These are phyloP conservation scores for Macadamia integrifolia DNA, from an alignment of 164 flowering plant genomes.

Conservation along the genomic window DNA sequence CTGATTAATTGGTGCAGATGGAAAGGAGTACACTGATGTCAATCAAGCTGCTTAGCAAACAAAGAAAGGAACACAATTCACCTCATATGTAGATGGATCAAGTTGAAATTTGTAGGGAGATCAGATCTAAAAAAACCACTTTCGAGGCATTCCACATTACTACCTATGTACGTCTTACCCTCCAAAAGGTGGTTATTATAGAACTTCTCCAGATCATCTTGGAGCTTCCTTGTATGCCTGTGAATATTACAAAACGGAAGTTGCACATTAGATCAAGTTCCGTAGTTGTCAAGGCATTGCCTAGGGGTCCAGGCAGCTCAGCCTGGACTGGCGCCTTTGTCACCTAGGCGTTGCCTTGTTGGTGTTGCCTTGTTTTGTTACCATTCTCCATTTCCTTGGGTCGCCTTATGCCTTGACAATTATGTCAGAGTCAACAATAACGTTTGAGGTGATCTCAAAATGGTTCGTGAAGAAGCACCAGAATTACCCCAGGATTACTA, in stretches of 20 bases:
- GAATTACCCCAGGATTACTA: background rate
- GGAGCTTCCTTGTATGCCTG: slow-evolving; percentile 98
- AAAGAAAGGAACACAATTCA: slow-evolving; percentile 19
- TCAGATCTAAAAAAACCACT: slow-evolving; percentile 99
- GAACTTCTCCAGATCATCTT: slow-evolving; percentile 87
- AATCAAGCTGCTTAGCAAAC: background rate
- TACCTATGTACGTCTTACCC: slow-evolving; percentile 98
- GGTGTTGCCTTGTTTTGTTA: too few relatives aligned
- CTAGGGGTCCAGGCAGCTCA: too few relatives aligned
- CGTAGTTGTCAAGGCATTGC: too few relatives aligned
- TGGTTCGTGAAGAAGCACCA: background rate
- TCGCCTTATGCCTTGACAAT: too few relatives aligned
- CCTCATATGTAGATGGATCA: slow-evolving; percentile 90
- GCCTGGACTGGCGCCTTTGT: too few relatives aligned
- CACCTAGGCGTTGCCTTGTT: too few relatives aligned
- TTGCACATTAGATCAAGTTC: background rate
- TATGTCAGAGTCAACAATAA: background rate
- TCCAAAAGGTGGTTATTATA: slow-evolving; percentile 75
- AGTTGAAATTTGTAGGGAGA: slow-evolving; percentile 87
- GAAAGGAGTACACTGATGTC: slow-evolving; percentile 2
- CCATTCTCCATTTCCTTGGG: too few relatives aligned
- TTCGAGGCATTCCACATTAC: slow-evolving; percentile 99
- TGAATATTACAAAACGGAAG: slow-evolving; percentile 7
- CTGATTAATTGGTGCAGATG: slow-evolving; percentile 57
- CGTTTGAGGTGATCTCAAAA: background rate